These are phyloP conservation scores for Scleroderma bovista DNA, from an alignment of 768 basidiomycete genomes.

Conservation along the genomic window DNA sequence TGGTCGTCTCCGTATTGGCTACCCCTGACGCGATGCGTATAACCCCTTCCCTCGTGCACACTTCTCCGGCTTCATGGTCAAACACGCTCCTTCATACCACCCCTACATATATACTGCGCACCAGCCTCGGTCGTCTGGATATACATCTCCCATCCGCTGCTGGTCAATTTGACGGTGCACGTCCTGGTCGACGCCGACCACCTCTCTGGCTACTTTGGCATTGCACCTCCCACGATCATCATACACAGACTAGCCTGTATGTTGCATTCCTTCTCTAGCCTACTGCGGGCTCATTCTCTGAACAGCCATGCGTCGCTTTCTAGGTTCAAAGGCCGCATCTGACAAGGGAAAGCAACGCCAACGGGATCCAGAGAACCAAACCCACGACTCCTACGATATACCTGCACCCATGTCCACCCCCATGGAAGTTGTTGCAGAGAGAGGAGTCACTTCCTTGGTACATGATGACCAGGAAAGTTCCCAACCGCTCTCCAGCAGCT, in stretches of 20 bases:
- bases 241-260: constrained; percentile 13
- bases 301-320: constrained; percentile 27
- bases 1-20: background rate
- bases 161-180: constrained; percentile 2
- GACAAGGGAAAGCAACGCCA: constrained; percentile 24
- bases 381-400: background rate
- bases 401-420: background rate
- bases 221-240: constrained; percentile 8
- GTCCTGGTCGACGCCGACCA: constrained; percentile 1
- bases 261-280: constrained; percentile 9
- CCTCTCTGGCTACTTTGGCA: constrained; percentile 1
- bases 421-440: constrained; percentile 25
- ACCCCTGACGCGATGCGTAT: constrained; percentile 1
- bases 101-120: background rate
- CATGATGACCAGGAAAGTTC: constrained; percentile 9
- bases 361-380: constrained; percentile 6
- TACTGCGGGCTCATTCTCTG: constrained; percentile 8
- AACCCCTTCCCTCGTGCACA: background rate
- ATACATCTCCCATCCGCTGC: background rate
- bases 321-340: constrained; percentile 21
- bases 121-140: background rate
- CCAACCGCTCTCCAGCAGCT: constrained; percentile 17
- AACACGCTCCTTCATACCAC: constrained; percentile 9
- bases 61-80: constrained; percentile 7
- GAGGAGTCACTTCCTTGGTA: constrained; percentile 22